Evolutionary conservation across 305 asterid genomes (phyloP).

Genomic region (Solanum hybrid): DNA sequence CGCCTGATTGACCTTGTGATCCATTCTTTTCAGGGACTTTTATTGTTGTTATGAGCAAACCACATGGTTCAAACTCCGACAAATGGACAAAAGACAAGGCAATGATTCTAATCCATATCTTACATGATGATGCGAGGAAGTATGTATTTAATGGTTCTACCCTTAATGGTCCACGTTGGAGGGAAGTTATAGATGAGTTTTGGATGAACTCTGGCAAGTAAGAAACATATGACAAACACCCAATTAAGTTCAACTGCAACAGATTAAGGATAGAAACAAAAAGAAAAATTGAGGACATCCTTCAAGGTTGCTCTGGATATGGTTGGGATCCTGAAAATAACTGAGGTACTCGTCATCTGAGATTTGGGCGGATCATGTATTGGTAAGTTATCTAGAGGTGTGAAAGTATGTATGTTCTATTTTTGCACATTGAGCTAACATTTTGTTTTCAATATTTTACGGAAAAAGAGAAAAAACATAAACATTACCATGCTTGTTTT

Average conservation of each 20-base stretch:
- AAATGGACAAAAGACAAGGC: background rate
- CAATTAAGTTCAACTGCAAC: background rate
- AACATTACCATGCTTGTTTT: background rate
- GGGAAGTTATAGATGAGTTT: background rate
- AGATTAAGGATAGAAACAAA: background rate
- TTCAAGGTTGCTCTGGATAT: background rate
- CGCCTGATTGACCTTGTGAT: conserved; percentile 18
- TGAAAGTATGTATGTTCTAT: background rate
- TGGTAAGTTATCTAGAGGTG: background rate
- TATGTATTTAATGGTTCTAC: background rate
- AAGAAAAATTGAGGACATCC: background rate
- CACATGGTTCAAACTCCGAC: background rate
- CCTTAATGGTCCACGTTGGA: background rate
- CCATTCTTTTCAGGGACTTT: background rate
- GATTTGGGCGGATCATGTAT: background rate
- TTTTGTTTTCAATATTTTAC: background rate
- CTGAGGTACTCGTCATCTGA: background rate
- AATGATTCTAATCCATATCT: background rate
- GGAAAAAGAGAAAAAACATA: background rate
- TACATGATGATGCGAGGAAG: background rate
- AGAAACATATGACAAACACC: background rate
- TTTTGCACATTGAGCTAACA: background rate
- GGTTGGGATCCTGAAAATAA: background rate
- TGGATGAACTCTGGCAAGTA: background rate
- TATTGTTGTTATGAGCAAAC: background rate